Base-by-base conservation (phyloP, 2,329 filamentous ascomycete genomes). In the Bipolaris victoriae region DNA sequence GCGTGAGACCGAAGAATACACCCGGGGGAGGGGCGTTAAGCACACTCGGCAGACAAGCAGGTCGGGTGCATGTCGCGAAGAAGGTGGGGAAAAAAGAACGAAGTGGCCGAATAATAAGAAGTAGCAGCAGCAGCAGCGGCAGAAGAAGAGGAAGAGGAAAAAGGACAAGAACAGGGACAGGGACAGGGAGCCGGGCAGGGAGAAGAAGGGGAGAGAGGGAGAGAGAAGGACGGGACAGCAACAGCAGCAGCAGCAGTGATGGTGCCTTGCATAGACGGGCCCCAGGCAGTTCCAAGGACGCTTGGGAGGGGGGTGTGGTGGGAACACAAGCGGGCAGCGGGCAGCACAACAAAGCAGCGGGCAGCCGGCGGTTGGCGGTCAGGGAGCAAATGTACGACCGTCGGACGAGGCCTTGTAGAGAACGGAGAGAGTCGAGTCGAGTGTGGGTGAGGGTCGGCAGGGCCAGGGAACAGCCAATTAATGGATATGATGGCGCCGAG, bases 251-350 rank as follows among this genome's bases (percentile, higher is more conserved):
- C 63, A 56, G 63, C 60, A 66, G 61, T 62, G 61, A 66, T 74
- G 29, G 37, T 43, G 70, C 72, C 72, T 76, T 74, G 73, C 72
- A 76, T 76, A 53, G 65, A 68, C 67, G 64, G 62, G 62, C 59
- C 62, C 54, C 55, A 46, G 60, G 53, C 58, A 55, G 61, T 58
- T 61, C 66, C 61, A 68, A 67, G 67, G 65, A 61, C 55, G 64
- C 52, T 61, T 16, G 16, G 16, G 16, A 16, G 20, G 20, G 20
- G 54, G 16, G 16, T 16, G 16, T 16, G 16, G 62, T 62, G 58
- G 60, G 57, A 58, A 55, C 56, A 56, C 57, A 57, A 55, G 55
- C 46, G 56, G 58, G 61, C 52, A 54, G 53, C 46, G 57, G 58
- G 61, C 52, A 53, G 65, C 59, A 67, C 60, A 61, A 64, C 51